A percentile compares a stretch with the other conserved stretches of the same genome.
phyloP scores from a whole-genome alignment of 140 eudicot species.

The Stevia rebaudiana region DNA sequence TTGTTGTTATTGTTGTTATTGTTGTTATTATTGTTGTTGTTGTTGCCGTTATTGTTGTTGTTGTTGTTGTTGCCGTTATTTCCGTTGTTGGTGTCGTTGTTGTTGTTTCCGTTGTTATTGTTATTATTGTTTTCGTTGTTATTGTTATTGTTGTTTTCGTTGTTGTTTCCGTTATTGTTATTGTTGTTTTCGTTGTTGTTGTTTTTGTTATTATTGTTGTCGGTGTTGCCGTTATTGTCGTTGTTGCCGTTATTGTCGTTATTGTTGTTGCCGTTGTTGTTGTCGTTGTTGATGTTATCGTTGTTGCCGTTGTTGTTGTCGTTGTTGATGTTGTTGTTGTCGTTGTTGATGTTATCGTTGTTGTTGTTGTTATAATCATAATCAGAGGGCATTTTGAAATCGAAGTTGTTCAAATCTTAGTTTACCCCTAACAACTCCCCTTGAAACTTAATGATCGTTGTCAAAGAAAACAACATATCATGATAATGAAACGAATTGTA shows the following conservation, averaged over 20 bases:
- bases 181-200: neutral
- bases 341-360: slow-evolving; percentile 1
- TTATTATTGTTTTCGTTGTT: neutral
- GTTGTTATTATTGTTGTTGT: neutral
- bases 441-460: neutral
- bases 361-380: neutral
- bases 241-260: neutral
- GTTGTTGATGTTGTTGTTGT: neutral
- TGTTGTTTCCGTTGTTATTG: neutral
- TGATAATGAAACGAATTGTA: neutral
- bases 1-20: neutral
- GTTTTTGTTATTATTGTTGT: neutral
- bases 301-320: neutral
- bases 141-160: neutral
- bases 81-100: neutral
- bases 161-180: neutral
- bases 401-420: neutral
- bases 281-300: neutral
- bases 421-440: slow-evolving; percentile 2
- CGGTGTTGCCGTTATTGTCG: neutral
- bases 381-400: slow-evolving; percentile 30
- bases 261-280: neutral
- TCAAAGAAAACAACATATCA: slow-evolving; percentile 16
- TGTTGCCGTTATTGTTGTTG: neutral
- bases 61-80: neutral